These are phyloP conservation scores for Termitomyces sp. DNA, from an alignment of 768 basidiomycete species.

Conservation along the genomic window DNA sequence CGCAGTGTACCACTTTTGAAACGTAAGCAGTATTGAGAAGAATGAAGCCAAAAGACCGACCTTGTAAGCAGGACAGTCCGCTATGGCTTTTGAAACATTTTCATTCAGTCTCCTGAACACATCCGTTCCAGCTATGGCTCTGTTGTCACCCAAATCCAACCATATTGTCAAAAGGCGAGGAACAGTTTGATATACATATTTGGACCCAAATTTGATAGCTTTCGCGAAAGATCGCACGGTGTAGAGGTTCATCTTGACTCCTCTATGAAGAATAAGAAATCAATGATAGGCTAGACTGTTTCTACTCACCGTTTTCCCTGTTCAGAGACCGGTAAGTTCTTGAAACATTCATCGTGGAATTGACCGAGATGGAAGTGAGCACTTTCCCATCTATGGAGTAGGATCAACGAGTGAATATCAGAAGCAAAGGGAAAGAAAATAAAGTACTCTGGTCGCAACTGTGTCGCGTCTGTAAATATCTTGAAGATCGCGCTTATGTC, in stretches of 20 bases:
- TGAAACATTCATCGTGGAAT: slow-evolving; percentile 81
- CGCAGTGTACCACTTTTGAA: slow-evolving; percentile 83
- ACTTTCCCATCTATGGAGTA: slow-evolving; percentile 66
- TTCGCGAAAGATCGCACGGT: slow-evolving; percentile 65
- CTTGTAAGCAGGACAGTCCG: slow-evolving; percentile 74
- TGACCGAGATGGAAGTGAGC: slow-evolving; percentile 83
- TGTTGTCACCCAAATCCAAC: slow-evolving; percentile 83
- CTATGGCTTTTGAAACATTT: slow-evolving; percentile 50
- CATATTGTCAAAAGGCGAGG: slow-evolving; percentile 93
- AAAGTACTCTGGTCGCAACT: slow-evolving; percentile 47
- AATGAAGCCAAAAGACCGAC: slow-evolving; percentile 22
- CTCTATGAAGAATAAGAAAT: slow-evolving; percentile 32
- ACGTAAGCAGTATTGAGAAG: no score
- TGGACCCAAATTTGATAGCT: slow-evolving; percentile 80
- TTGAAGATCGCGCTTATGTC: slow-evolving; percentile 59
- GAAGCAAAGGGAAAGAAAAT: background rate
- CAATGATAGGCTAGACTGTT: background rate
- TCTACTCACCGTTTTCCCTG: slow-evolving; percentile 37
- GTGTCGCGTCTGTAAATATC: slow-evolving; percentile 49
- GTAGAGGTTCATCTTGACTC: slow-evolving; percentile 57
- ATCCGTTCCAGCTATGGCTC: slow-evolving; percentile 24
- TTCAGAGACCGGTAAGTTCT: slow-evolving; percentile 43
- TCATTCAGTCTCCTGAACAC: slow-evolving; percentile 55
- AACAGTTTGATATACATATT: slow-evolving; percentile 94
- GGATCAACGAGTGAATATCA: slow-evolving; percentile 3